A percentile compares a stretch with the other conserved stretches of the same genome.
These are phyloP conservation scores for Kodamaea derodonti DNA, from an alignment of 1,139 yeast genomes.

Conservation along the genomic window DNA sequence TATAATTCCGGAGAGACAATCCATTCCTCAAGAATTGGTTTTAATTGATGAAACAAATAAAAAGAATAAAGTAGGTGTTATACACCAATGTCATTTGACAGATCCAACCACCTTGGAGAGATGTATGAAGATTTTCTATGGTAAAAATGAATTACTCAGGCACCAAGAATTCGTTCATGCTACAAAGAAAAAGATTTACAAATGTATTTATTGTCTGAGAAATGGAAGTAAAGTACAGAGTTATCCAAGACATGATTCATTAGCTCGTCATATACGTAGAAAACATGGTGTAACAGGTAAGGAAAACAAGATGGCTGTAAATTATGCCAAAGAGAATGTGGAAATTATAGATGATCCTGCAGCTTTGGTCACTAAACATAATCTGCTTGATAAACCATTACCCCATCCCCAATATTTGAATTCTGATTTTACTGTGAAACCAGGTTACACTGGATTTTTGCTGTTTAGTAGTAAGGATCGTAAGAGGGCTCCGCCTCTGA, in stretches of 20 bases:
- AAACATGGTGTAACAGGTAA: constrained; percentile 47
- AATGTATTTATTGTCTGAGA: constrained; percentile 41
- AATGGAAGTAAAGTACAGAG: constrained; percentile 38
- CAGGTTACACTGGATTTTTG: constrained; percentile 30
- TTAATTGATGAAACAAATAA: constrained; percentile 15
- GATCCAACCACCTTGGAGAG: constrained; percentile 32
- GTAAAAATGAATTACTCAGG: constrained; percentile 42
- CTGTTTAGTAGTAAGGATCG: constrained; percentile 23
- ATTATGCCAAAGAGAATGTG: constrained; percentile 44
- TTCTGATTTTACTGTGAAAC: constrained; percentile 27
- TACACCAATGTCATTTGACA: constrained; percentile 40
- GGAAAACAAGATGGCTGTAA: constrained; percentile 46
- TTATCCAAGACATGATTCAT: constrained; percentile 45
- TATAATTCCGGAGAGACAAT: not conserved
- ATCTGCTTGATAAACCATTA: constrained; percentile 21
- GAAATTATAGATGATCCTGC: constrained; percentile 33
- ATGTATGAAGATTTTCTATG: constrained; percentile 43
- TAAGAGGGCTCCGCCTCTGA: constrained; percentile 6
- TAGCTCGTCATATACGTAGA: constrained; percentile 44
- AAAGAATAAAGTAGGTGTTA: constrained; percentile 27
- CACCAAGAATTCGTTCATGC: constrained; percentile 51
- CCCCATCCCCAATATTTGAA: constrained; percentile 32
- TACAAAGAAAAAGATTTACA: constrained; percentile 40
- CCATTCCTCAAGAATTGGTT: constrained; percentile 1
- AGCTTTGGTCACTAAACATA: constrained; percentile 11